phyloP scores from a whole-genome alignment of 257 asterid genomes.

The Nicotiana undulata region DNA sequence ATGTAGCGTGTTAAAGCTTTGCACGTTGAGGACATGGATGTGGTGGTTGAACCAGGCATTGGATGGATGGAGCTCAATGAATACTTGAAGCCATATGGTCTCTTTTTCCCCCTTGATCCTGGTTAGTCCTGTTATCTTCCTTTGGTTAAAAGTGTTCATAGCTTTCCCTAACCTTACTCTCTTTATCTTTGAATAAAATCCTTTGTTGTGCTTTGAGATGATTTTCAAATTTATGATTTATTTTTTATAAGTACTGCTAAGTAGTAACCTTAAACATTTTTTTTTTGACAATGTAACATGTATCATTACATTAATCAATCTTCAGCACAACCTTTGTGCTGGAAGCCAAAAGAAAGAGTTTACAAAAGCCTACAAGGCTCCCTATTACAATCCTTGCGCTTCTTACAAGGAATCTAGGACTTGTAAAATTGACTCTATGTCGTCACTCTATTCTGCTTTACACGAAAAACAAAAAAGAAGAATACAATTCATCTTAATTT shows the following conservation, averaged over 20 bases:
- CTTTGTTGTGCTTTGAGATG: background rate
- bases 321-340: too few relatives aligned
- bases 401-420: too few relatives aligned
- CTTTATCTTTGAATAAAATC: background rate
- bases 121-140: slow-evolving; percentile 34
- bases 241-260: background rate
- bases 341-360: too few relatives aligned
- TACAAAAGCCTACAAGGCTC: too few relatives aligned
- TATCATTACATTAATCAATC: too few relatives aligned
- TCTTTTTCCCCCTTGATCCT: slow-evolving; percentile 97
- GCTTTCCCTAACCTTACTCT: background rate
- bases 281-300: too few relatives aligned
- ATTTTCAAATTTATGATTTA: background rate
- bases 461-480: too few relatives aligned
- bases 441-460: too few relatives aligned
- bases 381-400: too few relatives aligned
- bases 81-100: slow-evolving; percentile 85
- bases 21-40: slow-evolving; percentile 90
- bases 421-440: too few relatives aligned
- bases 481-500: too few relatives aligned
- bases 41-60: slow-evolving; percentile 97
- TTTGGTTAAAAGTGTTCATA: slow-evolving; percentile 1
- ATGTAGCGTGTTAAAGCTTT: slow-evolving; percentile 64
- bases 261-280: background rate
- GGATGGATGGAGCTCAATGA: slow-evolving; percentile 99